A percentile compares a stretch with the other conserved stretches of the same genome.
These are phyloP conservation scores for Alternaria viburni DNA, from an alignment of 2,329 filamentous ascomycete genomes.

Conservation along the genomic window DNA sequence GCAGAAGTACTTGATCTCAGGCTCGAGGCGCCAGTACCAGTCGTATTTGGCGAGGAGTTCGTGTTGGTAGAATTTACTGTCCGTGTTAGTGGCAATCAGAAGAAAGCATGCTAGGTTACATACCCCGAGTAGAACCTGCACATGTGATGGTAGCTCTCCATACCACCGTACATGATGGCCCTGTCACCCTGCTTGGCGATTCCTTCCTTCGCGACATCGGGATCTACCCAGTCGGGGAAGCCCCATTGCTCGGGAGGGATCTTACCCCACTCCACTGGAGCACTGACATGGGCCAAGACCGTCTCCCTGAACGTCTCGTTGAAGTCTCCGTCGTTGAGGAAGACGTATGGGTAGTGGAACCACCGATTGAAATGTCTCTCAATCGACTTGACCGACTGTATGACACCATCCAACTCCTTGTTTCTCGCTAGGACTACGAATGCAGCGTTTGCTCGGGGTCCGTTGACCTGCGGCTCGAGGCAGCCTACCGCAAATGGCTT, in stretches of 20 bases:
- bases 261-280: slow-evolving; percentile 88
- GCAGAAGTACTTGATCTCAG: slow-evolving; percentile 99
- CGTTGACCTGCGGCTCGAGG: slow-evolving; percentile 74
- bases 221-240: slow-evolving; percentile 94
- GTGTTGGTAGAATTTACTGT: slow-evolving; percentile 94
- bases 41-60: slow-evolving; percentile 94
- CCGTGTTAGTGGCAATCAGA: slow-evolving; percentile 16
- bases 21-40: slow-evolving; percentile 99
- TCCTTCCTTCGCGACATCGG: slow-evolving; percentile 91
- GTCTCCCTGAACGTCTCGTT: slow-evolving; percentile 91
- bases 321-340: slow-evolving; percentile 97
- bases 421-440: slow-evolving; percentile 96
- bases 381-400: slow-evolving; percentile 96
- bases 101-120: slow-evolving; percentile 33
- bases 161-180: slow-evolving; percentile 98
- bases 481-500: slow-evolving; percentile 95
- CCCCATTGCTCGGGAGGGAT: slow-evolving; percentile 93
- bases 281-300: slow-evolving; percentile 88
- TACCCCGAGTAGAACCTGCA: slow-evolving; percentile 98
- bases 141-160: slow-evolving; percentile 99
- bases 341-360: slow-evolving; percentile 98
- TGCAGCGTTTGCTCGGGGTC: slow-evolving; percentile 87
- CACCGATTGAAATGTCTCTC: slow-evolving; percentile 99
- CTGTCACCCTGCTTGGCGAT: slow-evolving; percentile 96
- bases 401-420: slow-evolving; percentile 93